These are phyloP conservation scores for Puccinia triticina DNA, from an alignment of 1,284 basidiomycete species.

Conservation along the genomic window DNA sequence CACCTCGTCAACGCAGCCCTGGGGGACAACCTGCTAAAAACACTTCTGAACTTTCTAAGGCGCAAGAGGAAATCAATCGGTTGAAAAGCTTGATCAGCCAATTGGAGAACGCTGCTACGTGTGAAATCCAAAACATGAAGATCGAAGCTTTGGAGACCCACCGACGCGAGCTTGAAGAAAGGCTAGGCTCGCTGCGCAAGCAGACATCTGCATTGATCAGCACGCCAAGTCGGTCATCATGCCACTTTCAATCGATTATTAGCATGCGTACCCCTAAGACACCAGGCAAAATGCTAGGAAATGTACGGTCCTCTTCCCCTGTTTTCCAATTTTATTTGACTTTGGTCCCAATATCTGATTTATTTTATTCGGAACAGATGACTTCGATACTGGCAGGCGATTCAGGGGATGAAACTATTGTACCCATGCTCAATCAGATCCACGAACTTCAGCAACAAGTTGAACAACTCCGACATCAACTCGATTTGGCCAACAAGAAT, in stretches of 20 bases:
- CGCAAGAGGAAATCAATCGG: constrained; percentile 76
- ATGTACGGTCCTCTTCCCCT: constrained; percentile 65
- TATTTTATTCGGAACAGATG: constrained; percentile 4
- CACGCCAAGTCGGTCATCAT: constrained; percentile 55
- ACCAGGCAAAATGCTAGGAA: constrained; percentile 70
- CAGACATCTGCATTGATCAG: constrained; percentile 53
- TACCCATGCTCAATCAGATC: constrained; percentile 61
- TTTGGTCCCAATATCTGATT: constrained; percentile 22
- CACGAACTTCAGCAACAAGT: constrained; percentile 60
- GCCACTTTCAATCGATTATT: constrained; percentile 65
- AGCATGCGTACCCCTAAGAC: constrained; percentile 62
- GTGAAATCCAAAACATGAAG: constrained; percentile 71
- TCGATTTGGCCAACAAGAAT: constrained; percentile 74
- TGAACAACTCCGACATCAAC: constrained; percentile 65
- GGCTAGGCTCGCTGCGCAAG: constrained; percentile 66
- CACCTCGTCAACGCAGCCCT: constrained; percentile 9
- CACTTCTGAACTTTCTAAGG: constrained; percentile 73
- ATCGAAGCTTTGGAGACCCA: constrained; percentile 75
- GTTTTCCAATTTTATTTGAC: background rate
- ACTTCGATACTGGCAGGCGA: constrained; percentile 34
- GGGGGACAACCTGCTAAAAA: constrained; percentile 63
- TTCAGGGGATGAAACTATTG: constrained; percentile 56
- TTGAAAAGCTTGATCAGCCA: constrained; percentile 73
- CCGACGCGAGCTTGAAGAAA: constrained; percentile 72
- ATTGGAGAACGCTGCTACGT: constrained; percentile 73